Evolutionary conservation across 2,329 filamentous ascomycete species (phyloP).

Genomic region (Sporothrix pallida): DNA sequence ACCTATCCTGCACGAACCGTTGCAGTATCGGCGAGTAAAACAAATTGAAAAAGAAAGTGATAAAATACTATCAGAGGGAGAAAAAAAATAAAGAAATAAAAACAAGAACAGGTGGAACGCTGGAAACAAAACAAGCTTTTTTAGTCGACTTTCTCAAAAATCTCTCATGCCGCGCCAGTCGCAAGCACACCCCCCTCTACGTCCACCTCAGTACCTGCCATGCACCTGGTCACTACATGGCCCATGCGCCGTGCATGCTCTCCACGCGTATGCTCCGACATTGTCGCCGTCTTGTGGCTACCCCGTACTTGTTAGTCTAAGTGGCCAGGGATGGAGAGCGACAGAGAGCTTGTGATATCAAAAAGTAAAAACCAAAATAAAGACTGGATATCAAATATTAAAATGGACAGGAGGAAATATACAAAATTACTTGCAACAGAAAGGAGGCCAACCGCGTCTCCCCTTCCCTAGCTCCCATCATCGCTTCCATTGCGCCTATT

Average conservation of each 20-base stretch:
- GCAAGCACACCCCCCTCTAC: background rate
- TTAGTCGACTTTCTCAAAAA: constrained; percentile 26
- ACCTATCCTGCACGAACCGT: constrained; percentile 19
- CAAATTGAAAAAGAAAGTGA: no score
- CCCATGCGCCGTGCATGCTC: constrained; percentile 9
- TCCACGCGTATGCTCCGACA: background rate
- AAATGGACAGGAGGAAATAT: background rate
- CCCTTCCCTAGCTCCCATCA: background rate
- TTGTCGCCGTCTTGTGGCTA: constrained; percentile 21
- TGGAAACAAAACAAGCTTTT: constrained; percentile 13
- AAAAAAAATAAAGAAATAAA: constrained; percentile 14
- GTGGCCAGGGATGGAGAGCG: background rate
- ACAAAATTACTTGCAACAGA: background rate
- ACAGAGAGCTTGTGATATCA: background rate
- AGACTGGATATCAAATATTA: background rate
- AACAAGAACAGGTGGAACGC: background rate
- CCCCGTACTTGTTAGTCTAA: background rate
- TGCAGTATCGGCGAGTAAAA: background rate
- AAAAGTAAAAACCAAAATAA: background rate
- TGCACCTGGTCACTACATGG: constrained; percentile 27
- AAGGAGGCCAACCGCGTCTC: background rate
- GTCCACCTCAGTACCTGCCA: constrained; percentile 19
- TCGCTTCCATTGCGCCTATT: background rate
- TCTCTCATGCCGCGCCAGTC: constrained; percentile 5
- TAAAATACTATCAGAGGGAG: background rate